phyloP scores from a whole-genome alignment of 495 filamentous ascomycete species.

The Tuber calosporum region DNA sequence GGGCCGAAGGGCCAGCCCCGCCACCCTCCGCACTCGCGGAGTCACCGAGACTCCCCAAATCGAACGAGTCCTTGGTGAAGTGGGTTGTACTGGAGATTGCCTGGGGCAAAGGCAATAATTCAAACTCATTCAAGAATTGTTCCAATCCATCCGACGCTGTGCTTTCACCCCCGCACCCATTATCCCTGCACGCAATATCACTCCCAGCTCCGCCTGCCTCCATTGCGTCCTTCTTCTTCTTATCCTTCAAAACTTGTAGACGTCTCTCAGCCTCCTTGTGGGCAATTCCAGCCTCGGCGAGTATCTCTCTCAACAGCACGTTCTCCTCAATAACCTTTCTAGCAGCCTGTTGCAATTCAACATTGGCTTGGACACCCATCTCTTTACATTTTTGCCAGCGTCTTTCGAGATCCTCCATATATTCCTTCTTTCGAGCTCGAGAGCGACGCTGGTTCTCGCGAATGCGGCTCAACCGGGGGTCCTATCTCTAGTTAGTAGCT shows the following conservation, averaged over 20 bases:
- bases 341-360: slow-evolving; percentile 59
- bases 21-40: background rate
- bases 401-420: slow-evolving; percentile 62
- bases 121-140: slow-evolving; percentile 1
- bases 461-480: slow-evolving; percentile 45
- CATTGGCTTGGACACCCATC: slow-evolving; percentile 52
- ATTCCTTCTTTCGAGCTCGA: slow-evolving; percentile 66
- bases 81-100: background rate
- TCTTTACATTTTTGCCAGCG: slow-evolving; percentile 55
- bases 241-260: slow-evolving; percentile 11
- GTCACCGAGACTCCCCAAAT: background rate
- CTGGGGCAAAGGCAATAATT: background rate
- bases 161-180: slow-evolving; percentile 7
- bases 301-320: slow-evolving; percentile 47
- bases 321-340: slow-evolving; percentile 60
- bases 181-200: background rate
- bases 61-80: background rate
- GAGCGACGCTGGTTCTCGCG: slow-evolving; percentile 77
- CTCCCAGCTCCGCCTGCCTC: background rate
- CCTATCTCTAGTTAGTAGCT: slow-evolving; percentile 12
- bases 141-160: background rate
- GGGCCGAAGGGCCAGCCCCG: background rate
- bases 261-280: slow-evolving; percentile 28
- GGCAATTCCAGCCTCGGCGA: slow-evolving; percentile 37
- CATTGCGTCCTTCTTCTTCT: slow-evolving; percentile 2